phyloP scores from a whole-genome alignment of 2,329 filamentous ascomycete species.

The Colletotrichum viniferum region DNA sequence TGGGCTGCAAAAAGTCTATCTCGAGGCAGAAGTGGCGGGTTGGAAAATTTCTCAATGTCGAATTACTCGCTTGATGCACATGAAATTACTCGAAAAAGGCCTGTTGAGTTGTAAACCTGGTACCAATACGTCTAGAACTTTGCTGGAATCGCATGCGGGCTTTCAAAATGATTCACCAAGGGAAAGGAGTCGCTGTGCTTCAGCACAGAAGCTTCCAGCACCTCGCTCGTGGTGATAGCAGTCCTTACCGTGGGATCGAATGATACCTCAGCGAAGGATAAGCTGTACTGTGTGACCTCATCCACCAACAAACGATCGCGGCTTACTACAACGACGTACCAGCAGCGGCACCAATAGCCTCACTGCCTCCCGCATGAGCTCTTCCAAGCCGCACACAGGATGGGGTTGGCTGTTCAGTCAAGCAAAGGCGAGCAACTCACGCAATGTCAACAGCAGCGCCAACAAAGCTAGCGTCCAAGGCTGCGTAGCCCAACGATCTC shows the following conservation, averaged over 20 bases:
- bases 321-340: not conserved
- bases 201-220: not conserved
- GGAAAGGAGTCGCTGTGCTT: accelerated
- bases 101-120: not conserved
- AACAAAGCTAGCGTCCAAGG: not conserved
- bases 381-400: not conserved
- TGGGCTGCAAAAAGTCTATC: not conserved
- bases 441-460: not conserved
- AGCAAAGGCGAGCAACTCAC: not conserved
- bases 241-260: not conserved
- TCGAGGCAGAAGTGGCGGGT: not conserved
- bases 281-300: slow-evolving; percentile 18
- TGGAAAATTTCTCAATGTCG: not conserved
- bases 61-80: not conserved
- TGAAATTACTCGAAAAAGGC: not conserved
- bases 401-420: not conserved
- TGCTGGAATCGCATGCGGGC: not conserved
- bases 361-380: not conserved
- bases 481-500: not conserved
- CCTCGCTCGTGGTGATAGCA: not conserved
- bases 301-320: not conserved
- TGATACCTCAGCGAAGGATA: not conserved
- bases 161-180: not conserved
- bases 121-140: not conserved
- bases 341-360: not conserved